Base-by-base conservation (phyloP, 2,329 filamentous ascomycete genomes). In the Ophiognomonia clavigignenti-juglandacearum region DNA sequence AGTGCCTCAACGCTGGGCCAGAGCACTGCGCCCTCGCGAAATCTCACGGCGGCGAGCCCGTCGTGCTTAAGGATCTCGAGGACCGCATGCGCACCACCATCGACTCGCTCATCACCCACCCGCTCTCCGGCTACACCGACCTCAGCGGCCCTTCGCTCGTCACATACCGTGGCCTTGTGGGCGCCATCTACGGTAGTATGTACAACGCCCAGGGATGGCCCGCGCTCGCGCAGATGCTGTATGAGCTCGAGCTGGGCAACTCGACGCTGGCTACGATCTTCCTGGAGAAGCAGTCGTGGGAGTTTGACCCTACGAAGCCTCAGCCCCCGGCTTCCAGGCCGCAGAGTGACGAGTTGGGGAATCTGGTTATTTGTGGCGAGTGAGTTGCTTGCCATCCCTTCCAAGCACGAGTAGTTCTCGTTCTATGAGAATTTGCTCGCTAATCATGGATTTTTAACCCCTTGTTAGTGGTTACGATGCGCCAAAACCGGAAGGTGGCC, bases 1-100 rank as follows among this genome's bases (percentile, higher is more conserved):
- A 75, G 51, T 77, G 74, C 37, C 36, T 76, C 41, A 65, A 67
- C 3, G 72, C 73, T 6, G 73, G 74, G 0, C 69, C 70, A 1
- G 56, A 69, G 4, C 54, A 71, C 48, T 77, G 73, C 40, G 67
- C 67, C 1, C 59, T 77, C 1, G 70, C 72, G 8, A 65, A 59
- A 46, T 57, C 65, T 2, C 55, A 48, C 4, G 51, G 58, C 13
- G 56, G 51, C 0, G 39, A 58, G 2, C 39, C 57, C 4, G 63
- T 72, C 14, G 65, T 64, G 0, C 54, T 73, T 2, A 39, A 55
- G 2, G 57, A 54, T 4, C 63, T 76, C 3, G 61, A 68, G 34
- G 45, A 41, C 1, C 68, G 73, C 27, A 69, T 76, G 66, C 49
- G 59, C 2, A 55, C 48, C 0, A 50, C 75, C 22, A 11, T 76